Evolutionary conservation across 768 basidiomycete genomes (phyloP).

Genomic region (Pisolithus sp.): DNA sequence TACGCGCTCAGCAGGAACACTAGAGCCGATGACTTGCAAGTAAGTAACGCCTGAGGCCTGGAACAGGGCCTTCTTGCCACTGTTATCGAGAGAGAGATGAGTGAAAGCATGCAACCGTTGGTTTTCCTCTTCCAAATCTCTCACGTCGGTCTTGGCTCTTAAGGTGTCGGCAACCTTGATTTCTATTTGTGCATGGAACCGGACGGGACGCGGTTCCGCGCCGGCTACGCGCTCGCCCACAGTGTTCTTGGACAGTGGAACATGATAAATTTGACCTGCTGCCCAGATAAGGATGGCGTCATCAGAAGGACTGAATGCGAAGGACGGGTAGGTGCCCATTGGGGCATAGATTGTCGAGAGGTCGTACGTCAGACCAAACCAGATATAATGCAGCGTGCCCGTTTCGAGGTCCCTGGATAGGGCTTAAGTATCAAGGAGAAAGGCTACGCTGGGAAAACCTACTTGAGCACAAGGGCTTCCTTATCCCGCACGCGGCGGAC

Average conservation of each 20-base stretch:
- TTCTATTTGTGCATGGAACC: slow-evolving; percentile 58
- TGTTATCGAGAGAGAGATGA: slow-evolving; percentile 51
- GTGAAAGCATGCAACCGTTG: slow-evolving; percentile 60
- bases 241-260: slow-evolving; percentile 46
- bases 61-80: slow-evolving; percentile 51
- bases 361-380: slow-evolving; percentile 68
- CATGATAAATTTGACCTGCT: slow-evolving; percentile 53
- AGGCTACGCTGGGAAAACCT: slow-evolving; percentile 12
- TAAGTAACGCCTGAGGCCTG: slow-evolving; percentile 53
- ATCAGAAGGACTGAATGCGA: slow-evolving; percentile 57
- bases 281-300: slow-evolving; percentile 64
- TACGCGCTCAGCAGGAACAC: slow-evolving; percentile 30
- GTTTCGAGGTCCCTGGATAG: slow-evolving; percentile 53
- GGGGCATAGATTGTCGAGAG: slow-evolving; percentile 58
- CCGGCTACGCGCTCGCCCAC: slow-evolving; percentile 43
- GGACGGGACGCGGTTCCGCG: slow-evolving; percentile 42
- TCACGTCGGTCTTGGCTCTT: slow-evolving; percentile 42
- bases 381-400: slow-evolving; percentile 58
- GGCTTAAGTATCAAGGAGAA: not conserved
- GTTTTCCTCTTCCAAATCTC: slow-evolving; percentile 45
- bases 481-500: slow-evolving; percentile 70
- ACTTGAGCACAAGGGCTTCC: slow-evolving; percentile 69
- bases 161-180: slow-evolving; percentile 58
- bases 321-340: slow-evolving; percentile 77
- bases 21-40: slow-evolving; percentile 17